Evolutionary conservation across 73 alveolate genomes (phyloP), one percentile per base, ranked within the genome.

Genomic region (Symbiodinium natans): DNA sequence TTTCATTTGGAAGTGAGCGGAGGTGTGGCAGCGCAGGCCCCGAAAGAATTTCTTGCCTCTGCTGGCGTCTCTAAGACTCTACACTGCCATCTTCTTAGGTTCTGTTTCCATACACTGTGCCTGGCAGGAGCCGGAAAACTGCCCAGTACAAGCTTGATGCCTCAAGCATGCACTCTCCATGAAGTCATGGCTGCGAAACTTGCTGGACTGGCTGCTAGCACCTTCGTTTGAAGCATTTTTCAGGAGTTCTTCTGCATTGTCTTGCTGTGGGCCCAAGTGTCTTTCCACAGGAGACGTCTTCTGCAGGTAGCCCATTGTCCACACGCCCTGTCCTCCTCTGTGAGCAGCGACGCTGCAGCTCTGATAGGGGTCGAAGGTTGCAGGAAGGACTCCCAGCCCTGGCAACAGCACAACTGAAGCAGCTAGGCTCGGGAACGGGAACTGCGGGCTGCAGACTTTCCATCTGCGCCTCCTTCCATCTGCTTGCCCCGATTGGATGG

Each of bases 361-460:
- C 74, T 88, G 86, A 88, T 83, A 0, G 95, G 95, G 9, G 95
- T 56, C 25, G 95, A 88, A 8, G 95, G 95, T 8, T 56, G 59
- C 83, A 88, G 86, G 86, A 88, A 88, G 25, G 95, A 82, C 95
- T 88, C 95, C 95, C 95, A 88, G n/a, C 95, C 95, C 36, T 63
- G 36, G 36, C 10, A 63, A 9, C 80, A 23, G n/a, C n/a, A n/a
- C 80, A 27, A 36, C 19, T 3, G 3, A 63, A 23, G 36, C 80
- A 0, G 0, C n/a, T n/a, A n/a, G n/a, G n/a, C n/a, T n/a, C n/a
- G n/a, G n/a, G n/a, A n/a, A n/a, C n/a, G n/a, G n/a, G n/a, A n/a
- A n/a, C n/a, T n/a, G n/a, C n/a, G n/a, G n/a, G n/a, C n/a, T n/a
- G n/a, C n/a, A n/a, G 10, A 63, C 77, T 29, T n/a, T 2, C 19